Evolutionary conservation across 768 basidiomycete species (phyloP).

Genomic region (Russula sp.): DNA sequence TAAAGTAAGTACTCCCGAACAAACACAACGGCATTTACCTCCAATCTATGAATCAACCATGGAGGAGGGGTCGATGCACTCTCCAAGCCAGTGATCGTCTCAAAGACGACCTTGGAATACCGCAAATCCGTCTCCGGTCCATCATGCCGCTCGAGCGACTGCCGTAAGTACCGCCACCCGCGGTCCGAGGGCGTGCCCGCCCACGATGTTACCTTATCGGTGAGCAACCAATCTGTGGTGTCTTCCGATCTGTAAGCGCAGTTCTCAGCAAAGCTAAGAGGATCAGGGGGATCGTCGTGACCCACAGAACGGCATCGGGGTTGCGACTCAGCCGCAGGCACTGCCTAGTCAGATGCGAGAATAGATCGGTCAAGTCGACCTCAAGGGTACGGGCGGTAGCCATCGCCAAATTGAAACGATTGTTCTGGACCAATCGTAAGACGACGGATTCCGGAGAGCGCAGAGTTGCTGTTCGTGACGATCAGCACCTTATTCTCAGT

Average conservation of each 20-base stretch:
- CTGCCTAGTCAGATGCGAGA: conserved; percentile 67
- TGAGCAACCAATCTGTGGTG: conserved; percentile 75
- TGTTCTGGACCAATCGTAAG: conserved; percentile 68
- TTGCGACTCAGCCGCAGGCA: conserved; percentile 71
- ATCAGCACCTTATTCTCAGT: conserved; percentile 5
- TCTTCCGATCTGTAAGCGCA: conserved; percentile 52
- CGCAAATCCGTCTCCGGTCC: conserved; percentile 58
- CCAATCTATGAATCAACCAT: conserved; percentile 75
- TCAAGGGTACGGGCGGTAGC: conserved; percentile 65
- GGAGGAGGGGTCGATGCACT: conserved; percentile 59
- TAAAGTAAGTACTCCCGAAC: not conserved
- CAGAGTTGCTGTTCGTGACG: conserved; percentile 37
- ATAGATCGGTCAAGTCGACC: conserved; percentile 85
- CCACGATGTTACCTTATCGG: conserved; percentile 78
- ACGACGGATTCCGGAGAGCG: conserved; percentile 55
- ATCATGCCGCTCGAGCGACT: conserved; percentile 76
- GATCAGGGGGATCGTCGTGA: conserved; percentile 1
- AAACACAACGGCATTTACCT: conserved; percentile 40
- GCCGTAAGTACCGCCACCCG: conserved; percentile 85
- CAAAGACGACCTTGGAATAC: conserved; percentile 72
- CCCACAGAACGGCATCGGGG: conserved; percentile 55
- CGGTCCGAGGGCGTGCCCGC: conserved; percentile 72
- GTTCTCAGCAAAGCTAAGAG: conserved; percentile 9
- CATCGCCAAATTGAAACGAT: conserved; percentile 76
- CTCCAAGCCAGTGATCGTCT: conserved; percentile 68